Conservation (phyloP, 768 basidiomycete genomes). For the Imleria badia region DNA sequence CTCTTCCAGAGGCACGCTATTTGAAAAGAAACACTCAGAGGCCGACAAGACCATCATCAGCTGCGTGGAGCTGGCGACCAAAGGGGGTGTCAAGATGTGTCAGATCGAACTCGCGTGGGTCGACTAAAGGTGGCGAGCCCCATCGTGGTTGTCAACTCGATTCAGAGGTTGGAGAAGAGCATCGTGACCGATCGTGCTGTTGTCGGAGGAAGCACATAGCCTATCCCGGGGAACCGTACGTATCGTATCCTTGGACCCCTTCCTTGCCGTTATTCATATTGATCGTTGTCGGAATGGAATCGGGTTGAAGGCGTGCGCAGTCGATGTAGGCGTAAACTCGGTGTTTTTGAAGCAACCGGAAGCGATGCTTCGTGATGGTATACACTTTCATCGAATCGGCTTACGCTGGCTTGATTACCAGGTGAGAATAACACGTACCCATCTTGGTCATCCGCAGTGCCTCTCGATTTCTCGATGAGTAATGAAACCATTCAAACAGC, state of each 20-base stretch:
- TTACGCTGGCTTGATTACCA: neutral
- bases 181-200: constrained; percentile 28
- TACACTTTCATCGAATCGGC: neutral
- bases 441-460: no score
- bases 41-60: constrained; percentile 37
- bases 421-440: no score
- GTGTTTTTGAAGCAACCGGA: neutral
- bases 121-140: constrained; percentile 39
- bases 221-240: constrained; percentile 31
- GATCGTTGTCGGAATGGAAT: neutral
- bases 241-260: neutral
- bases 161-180: constrained; percentile 30
- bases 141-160: constrained; percentile 41
- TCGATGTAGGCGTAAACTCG: neutral
- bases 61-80: constrained; percentile 41
- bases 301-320: no score
- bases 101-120: constrained; percentile 47
- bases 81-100: constrained; percentile 41
- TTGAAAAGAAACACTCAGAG: constrained; percentile 25
- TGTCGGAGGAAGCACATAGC: constrained; percentile 28
- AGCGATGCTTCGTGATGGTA: no score
- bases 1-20: constrained; percentile 15
- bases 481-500: no score
- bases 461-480: no score
- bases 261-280: neutral